Conservation (phyloP, 208 protist species). For the Endotrypanum monterogeii region DNA sequence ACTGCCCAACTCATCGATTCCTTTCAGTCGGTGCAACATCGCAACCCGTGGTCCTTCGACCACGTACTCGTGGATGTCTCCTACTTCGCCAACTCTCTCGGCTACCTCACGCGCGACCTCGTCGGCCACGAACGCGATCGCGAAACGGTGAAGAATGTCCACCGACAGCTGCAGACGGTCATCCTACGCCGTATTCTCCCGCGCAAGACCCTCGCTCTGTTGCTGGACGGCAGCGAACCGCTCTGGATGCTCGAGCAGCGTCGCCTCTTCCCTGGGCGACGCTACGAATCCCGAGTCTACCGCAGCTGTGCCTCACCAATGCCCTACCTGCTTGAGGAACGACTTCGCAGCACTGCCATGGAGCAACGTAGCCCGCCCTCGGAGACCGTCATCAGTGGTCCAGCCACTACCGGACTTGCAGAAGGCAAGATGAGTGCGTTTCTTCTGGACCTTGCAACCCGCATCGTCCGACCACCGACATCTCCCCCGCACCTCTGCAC, state of each 20-base stretch:
- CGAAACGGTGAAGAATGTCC: slow-evolving; percentile 62
- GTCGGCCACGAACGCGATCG: slow-evolving; percentile 63
- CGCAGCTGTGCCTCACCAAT: slow-evolving; percentile 75
- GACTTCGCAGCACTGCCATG: slow-evolving; percentile 36
- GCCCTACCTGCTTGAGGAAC: slow-evolving; percentile 69
- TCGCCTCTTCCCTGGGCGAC: slow-evolving; percentile 58
- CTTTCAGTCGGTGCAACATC: slow-evolving; percentile 53
- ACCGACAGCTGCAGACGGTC: slow-evolving; percentile 51
- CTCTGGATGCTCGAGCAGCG: slow-evolving; percentile 74
- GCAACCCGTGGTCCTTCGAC: slow-evolving; percentile 46
- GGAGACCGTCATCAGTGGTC: slow-evolving; percentile 65
- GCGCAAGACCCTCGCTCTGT: slow-evolving; percentile 63
- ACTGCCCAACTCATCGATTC: slow-evolving; percentile 48
- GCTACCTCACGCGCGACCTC: slow-evolving; percentile 61
- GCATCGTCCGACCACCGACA: slow-evolving; percentile 25
- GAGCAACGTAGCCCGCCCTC: slow-evolving; percentile 46
- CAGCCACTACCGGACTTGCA: slow-evolving; percentile 52
- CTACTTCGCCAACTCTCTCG: slow-evolving; percentile 37
- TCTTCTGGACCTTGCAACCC: slow-evolving; percentile 75
- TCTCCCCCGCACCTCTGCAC: slow-evolving; percentile 18
- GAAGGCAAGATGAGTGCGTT: slow-evolving; percentile 75
- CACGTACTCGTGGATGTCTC: slow-evolving; percentile 74
- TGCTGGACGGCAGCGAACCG: slow-evolving; percentile 69
- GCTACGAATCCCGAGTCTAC: slow-evolving; percentile 65
- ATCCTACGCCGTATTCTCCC: slow-evolving; percentile 61